Evolutionary conservation across 164 flowering plant genomes (phyloP), one percentile per base, ranked within the genome.

Genomic region (Platanus orientalis): DNA sequence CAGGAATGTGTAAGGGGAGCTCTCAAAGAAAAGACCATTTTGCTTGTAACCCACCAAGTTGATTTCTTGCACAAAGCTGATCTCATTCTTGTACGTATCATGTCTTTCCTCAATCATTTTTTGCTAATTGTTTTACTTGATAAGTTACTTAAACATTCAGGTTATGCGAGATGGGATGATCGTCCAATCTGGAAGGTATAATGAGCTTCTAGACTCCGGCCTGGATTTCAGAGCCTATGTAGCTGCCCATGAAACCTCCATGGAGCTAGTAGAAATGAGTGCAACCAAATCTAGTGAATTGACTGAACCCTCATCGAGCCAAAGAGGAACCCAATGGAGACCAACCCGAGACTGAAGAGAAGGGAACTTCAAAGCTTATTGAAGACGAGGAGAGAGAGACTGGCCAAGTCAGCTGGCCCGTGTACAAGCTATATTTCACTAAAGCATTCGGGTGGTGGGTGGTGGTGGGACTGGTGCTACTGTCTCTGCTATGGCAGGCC

Each of bases 401-500:
- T 0, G 99, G 99, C 2, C 75, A 71, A 63, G 95, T 94, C 32
- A 83, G 93, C 75, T 64, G 78, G 57, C 75, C 57, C 1, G 86
- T 91, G 23, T 94, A 94, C 77, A 94, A 89, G 70, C 25, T 58
- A 10, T 94, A 89, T 69, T 70, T 75, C 74, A 94, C 97, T 0
- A 92, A 85, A 76, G 97, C 93, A 20, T 91, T 51, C 73, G 99
- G 99, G 3, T 94, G 99, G 99, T 79, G 80, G 85, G 97, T 97
- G 12, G 83, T 78, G 1, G 64, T 61, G 12, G 63, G 61, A 0
- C 81, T 84, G 11, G 16, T 95, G 54, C 53, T 78, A 0, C 6
- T 81, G 7, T 83, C 93, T 29, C 12, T 92, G 0, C 7, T 69
- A 17, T 95, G 97, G 96, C 99, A 92, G 70, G 74, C 36, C 1